These are phyloP conservation scores for Debaryomycetaceae sp. DNA, from an alignment of 1,139 yeast species.

Conservation along the genomic window DNA sequence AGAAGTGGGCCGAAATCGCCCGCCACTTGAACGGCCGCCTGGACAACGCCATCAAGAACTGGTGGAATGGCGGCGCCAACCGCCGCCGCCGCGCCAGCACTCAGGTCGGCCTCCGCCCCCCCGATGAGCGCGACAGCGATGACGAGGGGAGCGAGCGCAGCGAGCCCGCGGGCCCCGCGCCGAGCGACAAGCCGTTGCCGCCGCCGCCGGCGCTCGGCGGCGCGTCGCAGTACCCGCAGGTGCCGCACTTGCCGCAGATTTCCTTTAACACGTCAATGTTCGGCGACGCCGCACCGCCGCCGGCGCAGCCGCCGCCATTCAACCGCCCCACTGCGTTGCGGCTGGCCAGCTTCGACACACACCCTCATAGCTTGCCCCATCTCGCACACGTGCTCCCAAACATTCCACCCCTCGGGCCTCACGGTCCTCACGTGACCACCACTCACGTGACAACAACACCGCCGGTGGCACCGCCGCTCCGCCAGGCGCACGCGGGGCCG, in stretches of 20 bases:
- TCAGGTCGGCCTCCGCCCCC: slow-evolving; percentile 7
- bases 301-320: slow-evolving; percentile 10
- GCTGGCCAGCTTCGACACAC: slow-evolving; percentile 33
- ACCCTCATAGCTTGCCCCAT: slow-evolving; percentile 10
- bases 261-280: slow-evolving; percentile 42
- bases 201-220: slow-evolving; percentile 2
- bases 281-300: slow-evolving; percentile 13
- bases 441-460: slow-evolving; percentile 1
- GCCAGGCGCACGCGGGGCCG: slow-evolving; percentile 1
- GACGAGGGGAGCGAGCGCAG: slow-evolving; percentile 1
- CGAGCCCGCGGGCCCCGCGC: not conserved
- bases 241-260: slow-evolving; percentile 18
- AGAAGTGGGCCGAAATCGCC: slow-evolving; percentile 93
- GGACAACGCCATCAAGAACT: slow-evolving; percentile 88
- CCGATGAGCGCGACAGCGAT: slow-evolving; percentile 2
- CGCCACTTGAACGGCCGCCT: slow-evolving; percentile 82
- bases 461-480: not conserved
- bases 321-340: slow-evolving; percentile 13
- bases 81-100: slow-evolving; percentile 57
- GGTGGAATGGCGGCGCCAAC: slow-evolving; percentile 96
- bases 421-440: not conserved
- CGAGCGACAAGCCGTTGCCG: not conserved
- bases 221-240: slow-evolving; percentile 12
- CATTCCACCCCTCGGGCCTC: slow-evolving; percentile 3
- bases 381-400: slow-evolving; percentile 6